phyloP scores from a whole-genome alignment of 179 eudicot genomes.

The Sideroxylon spinosum region DNA sequence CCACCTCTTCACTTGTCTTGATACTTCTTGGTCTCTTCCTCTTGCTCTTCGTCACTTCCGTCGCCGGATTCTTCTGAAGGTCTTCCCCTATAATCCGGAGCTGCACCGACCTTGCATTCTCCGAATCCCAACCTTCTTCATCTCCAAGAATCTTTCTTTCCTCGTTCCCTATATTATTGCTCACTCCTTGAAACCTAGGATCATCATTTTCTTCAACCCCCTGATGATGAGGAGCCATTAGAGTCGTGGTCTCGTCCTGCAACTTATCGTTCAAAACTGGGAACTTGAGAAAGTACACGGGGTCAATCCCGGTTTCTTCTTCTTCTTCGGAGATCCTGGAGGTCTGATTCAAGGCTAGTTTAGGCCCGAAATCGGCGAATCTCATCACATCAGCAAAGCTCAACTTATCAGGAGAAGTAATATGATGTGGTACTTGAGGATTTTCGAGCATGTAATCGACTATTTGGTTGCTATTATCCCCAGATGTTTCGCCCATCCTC shows the following conservation, averaged over 20 bases:
- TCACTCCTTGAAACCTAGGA: too few relatives aligned
- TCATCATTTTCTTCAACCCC: constrained; percentile 14
- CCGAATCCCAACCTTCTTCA: constrained; percentile 16
- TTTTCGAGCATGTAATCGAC: constrained; percentile 47
- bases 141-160: constrained; percentile 12
- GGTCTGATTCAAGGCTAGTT: constrained; percentile 46
- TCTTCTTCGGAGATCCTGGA: constrained; percentile 29
- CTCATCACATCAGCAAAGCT: constrained; percentile 86
- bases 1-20: constrained; percentile 86
- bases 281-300: constrained; percentile 70
- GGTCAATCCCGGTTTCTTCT: constrained; percentile 40
- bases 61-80: constrained; percentile 19
- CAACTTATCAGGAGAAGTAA: constrained; percentile 33
- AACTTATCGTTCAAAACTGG: constrained; percentile 59
- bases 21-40: constrained; percentile 73
- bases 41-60: constrained; percentile 39
- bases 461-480: constrained; percentile 28
- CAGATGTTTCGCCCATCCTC: constrained; percentile 15
- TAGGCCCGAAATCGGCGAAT: constrained; percentile 82
- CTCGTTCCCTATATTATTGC: not conserved
- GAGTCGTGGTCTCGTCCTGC: constrained; percentile 17
- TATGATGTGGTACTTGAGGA: constrained; percentile 11
- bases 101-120: constrained; percentile 33
- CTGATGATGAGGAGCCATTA: constrained; percentile 17
- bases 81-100: constrained; percentile 42